These are phyloP conservation scores for Leptographium galeiforme DNA, from an alignment of 2,329 filamentous ascomycete genomes.

Conservation along the genomic window DNA sequence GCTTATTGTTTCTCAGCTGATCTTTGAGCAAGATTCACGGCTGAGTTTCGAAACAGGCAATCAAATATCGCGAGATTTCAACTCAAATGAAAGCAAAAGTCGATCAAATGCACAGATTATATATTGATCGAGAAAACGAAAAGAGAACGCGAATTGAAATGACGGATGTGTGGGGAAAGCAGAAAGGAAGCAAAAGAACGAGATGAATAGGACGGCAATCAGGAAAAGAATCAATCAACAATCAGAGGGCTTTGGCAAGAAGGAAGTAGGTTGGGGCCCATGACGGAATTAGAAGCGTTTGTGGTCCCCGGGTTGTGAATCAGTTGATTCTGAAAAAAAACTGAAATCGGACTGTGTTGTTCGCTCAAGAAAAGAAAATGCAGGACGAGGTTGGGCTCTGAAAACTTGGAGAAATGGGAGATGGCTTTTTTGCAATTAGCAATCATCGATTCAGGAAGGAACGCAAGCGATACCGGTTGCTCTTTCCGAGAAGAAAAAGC, in stretches of 20 bases:
- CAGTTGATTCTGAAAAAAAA: background rate
- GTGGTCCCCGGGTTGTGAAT: background rate
- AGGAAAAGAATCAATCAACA: background rate
- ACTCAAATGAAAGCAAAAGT: background rate
- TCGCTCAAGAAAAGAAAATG: background rate
- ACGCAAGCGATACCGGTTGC: background rate
- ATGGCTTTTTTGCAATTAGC: background rate
- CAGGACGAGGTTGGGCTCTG: background rate
- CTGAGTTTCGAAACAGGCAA: no score
- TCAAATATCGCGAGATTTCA: background rate
- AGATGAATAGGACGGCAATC: background rate
- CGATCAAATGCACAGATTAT: background rate
- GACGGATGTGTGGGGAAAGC: background rate
- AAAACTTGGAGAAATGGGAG: background rate
- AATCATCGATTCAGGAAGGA: constrained; percentile 4
- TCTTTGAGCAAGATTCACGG: no score
- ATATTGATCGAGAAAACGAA: background rate
- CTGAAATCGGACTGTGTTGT: background rate
- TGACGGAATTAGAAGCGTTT: background rate
- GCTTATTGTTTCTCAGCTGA: no score
- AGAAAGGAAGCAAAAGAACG: background rate
- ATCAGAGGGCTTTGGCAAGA: no score
- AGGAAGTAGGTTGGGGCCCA: background rate
- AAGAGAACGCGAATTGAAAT: background rate
- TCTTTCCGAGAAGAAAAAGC: background rate